Base-by-base conservation (phyloP, 805 yeast genomes). In the Cyberlindnera suaveolens region DNA sequence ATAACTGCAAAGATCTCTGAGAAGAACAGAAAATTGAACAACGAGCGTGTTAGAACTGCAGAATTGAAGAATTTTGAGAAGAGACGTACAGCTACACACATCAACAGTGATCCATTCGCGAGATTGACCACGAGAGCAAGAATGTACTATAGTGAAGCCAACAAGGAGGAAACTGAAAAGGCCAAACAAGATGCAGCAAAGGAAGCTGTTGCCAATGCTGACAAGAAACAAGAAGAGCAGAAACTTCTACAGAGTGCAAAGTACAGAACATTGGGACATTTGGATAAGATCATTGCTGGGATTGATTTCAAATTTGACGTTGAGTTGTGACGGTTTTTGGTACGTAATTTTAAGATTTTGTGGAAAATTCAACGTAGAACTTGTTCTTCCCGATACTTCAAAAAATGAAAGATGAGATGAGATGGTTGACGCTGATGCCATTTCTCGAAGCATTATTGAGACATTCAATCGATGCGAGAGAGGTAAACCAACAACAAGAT, bases 111-210 rank as follows among this genome's bases (percentile, higher is more conserved):
- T 66, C 98, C 99, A 18, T 93, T 93, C 64, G 78, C 85, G 52
- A 80, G 98, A 62, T 75, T 93, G 58, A 83, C 86, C 61, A 91
- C 98, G 1, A 84, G 80, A 48, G 86, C 97, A 1, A 78, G 86
- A 56, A 78, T 87, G 47, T 91, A 87, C 64, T 88, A 89, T 41
- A 68, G 71, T 38, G 75, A 62, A 44, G 66, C 72, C 38, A 78
- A 73, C 48, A 71, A 72, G 48, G 75, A 72, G 47, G 82, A 74
- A 49, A 78, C 80, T 51, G 80, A 74, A 51, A 74, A 71, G 60
- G 84, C 82, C 3, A 68, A 77, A 43, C 72, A 67, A 30, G 74
- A 75, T 43, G 81, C 78, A 6, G 67, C 68, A 39, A 70, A 68
- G 42, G 71, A 71, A 45, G 72, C 70, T 41, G 65, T 60, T 32